Conservation (phyloP, 2,329 filamentous ascomycete species). For the Geoglossum cookeanum region DNA sequence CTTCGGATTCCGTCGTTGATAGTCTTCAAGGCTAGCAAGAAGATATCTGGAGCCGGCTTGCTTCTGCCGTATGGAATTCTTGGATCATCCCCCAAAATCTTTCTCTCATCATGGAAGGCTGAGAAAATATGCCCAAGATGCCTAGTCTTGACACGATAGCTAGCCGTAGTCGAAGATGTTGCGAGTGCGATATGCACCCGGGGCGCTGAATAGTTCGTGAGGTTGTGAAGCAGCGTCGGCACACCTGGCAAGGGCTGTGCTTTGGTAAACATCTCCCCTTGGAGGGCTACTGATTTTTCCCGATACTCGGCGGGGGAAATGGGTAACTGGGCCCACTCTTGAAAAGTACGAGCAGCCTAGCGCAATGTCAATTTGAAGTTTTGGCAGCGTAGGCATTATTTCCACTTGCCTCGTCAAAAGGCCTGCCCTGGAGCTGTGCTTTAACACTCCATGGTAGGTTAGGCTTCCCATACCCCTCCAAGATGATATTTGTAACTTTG, state of each 20-base stretch:
- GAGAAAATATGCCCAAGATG: constrained; percentile 33
- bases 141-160: constrained; percentile 58
- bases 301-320: constrained; percentile 52
- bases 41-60: constrained; percentile 91
- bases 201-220: constrained; percentile 30
- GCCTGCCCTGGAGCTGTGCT: constrained; percentile 60
- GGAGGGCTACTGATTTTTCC: constrained; percentile 38
- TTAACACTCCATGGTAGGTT: constrained; percentile 85
- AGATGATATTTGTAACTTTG: constrained; percentile 59
- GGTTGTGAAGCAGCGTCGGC: constrained; percentile 40
- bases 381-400: background rate
- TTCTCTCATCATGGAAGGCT: constrained; percentile 48
- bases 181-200: constrained; percentile 66
- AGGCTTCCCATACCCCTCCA: constrained; percentile 54
- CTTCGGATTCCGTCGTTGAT: constrained; percentile 58
- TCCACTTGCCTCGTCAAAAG: constrained; percentile 29
- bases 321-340: constrained; percentile 72
- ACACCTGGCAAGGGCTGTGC: constrained; percentile 69
- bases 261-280: constrained; percentile 51
- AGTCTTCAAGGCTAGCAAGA: constrained; percentile 63
- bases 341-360: constrained; percentile 42
- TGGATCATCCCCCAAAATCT: constrained; percentile 69
- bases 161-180: constrained; percentile 53
- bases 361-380: background rate
- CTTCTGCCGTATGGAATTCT: constrained; percentile 64